These are phyloP conservation scores for Corymbia maculata DNA, from an alignment of 345 rosid species.

Conservation along the genomic window DNA sequence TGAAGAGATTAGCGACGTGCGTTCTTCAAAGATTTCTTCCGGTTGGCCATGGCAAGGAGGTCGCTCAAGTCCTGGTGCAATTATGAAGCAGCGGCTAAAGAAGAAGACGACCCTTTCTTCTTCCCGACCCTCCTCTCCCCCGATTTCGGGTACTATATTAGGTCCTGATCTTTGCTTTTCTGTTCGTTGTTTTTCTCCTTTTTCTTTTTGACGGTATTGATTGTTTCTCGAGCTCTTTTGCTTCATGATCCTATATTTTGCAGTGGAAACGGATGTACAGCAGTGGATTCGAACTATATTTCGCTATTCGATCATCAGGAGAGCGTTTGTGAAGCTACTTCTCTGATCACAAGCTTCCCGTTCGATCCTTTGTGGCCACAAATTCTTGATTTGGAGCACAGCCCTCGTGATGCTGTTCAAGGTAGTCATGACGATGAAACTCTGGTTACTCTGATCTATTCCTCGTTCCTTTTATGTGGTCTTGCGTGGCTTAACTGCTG, in stretches of 20 bases:
- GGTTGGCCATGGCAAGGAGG: neutral
- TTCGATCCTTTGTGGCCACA: neutral
- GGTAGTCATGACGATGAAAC: neutral
- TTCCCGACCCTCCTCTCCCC: neutral
- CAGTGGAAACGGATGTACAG: neutral
- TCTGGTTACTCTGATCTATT: neutral
- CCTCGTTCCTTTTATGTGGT: neutral
- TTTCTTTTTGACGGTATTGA: neutral
- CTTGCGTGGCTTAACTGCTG: neutral
- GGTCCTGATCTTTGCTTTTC: neutral
- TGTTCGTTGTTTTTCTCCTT: too few relatives aligned
- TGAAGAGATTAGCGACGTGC: neutral
- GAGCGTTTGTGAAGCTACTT: neutral
- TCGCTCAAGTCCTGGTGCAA: neutral
- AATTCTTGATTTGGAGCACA: neutral
- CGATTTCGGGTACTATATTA: neutral
- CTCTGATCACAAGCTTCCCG: neutral
- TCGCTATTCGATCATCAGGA: neutral
- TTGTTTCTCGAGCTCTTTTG: neutral
- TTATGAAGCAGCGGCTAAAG: neutral
- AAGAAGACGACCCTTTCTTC: neutral
- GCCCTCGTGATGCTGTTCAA: neutral
- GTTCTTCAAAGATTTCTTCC: neutral
- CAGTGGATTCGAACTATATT: neutral
- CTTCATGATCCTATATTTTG: neutral